Percentiles rank a stretch among this genome's conserved stretches.
These are phyloP conservation scores for Geosmithia flava DNA, from an alignment of 2,329 filamentous ascomycete species.

Conservation along the genomic window DNA sequence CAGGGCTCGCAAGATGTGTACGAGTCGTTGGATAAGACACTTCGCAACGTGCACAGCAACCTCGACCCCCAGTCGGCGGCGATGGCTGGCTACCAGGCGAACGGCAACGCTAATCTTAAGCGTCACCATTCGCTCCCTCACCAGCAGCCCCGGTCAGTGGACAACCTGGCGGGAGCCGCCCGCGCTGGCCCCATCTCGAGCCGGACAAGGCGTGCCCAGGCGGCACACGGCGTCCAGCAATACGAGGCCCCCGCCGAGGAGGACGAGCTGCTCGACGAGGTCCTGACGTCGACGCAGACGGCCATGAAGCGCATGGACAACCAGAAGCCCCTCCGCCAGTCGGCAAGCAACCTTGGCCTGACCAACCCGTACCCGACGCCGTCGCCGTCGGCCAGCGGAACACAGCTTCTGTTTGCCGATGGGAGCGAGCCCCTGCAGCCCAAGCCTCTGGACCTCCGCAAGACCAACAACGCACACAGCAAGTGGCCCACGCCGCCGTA, in stretches of 20 bases:
- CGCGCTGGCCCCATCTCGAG: conserved; percentile 58
- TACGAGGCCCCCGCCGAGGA: conserved; percentile 96
- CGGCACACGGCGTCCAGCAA: conserved; percentile 60
- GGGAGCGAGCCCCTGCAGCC: conserved; percentile 48
- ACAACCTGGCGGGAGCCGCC: conserved; percentile 46
- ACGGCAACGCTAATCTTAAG: conserved; percentile 39
- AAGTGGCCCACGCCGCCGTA: conserved; percentile 97
- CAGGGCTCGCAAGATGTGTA: conserved; percentile 38
- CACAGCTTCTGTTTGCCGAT: conserved; percentile 62
- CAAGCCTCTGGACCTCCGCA: conserved; percentile 59
- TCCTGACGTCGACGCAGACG: conserved; percentile 62
- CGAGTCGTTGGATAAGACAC: conserved; percentile 47
- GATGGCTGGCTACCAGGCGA: conserved; percentile 23
- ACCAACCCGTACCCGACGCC: conserved; percentile 52
- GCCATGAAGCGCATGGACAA: conserved; percentile 61
- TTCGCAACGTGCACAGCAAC: conserved; percentile 40
- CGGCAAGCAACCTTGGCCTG: conserved; percentile 50
- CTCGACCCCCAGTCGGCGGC: conserved; percentile 24
- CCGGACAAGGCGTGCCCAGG: conserved; percentile 67
- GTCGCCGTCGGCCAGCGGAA: conserved; percentile 71
- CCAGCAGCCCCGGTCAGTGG: conserved; percentile 50
- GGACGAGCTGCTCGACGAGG: conserved; percentile 89
- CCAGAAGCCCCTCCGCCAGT: conserved; percentile 39
- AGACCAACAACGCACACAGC: conserved; percentile 38
- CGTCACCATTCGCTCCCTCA: conserved; percentile 53